These are phyloP conservation scores for Byssothecium circinans DNA, from an alignment of 2,329 filamentous ascomycete species.

Conservation along the genomic window DNA sequence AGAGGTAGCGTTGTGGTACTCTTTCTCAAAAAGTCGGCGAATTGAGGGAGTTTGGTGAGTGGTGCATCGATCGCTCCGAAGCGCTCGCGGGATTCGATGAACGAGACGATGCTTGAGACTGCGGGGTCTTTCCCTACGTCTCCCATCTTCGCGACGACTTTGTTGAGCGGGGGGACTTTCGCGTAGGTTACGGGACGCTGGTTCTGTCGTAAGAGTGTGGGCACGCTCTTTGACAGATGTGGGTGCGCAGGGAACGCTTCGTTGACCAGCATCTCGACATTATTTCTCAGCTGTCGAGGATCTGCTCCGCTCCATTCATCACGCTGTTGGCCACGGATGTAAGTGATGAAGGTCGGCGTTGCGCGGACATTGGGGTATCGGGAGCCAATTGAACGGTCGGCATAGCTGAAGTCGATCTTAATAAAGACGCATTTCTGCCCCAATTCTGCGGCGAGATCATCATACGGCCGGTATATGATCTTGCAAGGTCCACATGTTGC, in stretches of 20 bases:
- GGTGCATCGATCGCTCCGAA: conserved; percentile 65
- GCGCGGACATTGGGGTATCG: conserved; percentile 64
- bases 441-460: conserved; percentile 74
- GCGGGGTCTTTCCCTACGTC: conserved; percentile 59
- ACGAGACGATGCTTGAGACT: conserved; percentile 67
- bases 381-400: conserved; percentile 63
- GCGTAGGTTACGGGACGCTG: conserved; percentile 71
- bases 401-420: conserved; percentile 76
- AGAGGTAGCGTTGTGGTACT: conserved; percentile 60
- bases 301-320: conserved; percentile 82
- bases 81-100: conserved; percentile 65
- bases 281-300: conserved; percentile 66
- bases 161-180: conserved; percentile 80
- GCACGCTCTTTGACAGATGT: conserved; percentile 71
- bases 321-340: conserved; percentile 72
- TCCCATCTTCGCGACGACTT: conserved; percentile 79
- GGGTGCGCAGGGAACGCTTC: conserved; percentile 76
- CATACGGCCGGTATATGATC: conserved; percentile 77
- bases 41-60: conserved; percentile 68
- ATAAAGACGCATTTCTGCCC: conserved; percentile 70
- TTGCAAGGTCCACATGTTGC: conserved; percentile 85
- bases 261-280: conserved; percentile 72
- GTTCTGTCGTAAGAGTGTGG: conserved; percentile 66
- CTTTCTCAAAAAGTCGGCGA: conserved; percentile 63
- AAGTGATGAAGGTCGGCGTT: conserved; percentile 89